These are phyloP conservation scores for Sporothrix sp. DNA, from an alignment of 2,329 filamentous ascomycete species.

Conservation along the genomic window DNA sequence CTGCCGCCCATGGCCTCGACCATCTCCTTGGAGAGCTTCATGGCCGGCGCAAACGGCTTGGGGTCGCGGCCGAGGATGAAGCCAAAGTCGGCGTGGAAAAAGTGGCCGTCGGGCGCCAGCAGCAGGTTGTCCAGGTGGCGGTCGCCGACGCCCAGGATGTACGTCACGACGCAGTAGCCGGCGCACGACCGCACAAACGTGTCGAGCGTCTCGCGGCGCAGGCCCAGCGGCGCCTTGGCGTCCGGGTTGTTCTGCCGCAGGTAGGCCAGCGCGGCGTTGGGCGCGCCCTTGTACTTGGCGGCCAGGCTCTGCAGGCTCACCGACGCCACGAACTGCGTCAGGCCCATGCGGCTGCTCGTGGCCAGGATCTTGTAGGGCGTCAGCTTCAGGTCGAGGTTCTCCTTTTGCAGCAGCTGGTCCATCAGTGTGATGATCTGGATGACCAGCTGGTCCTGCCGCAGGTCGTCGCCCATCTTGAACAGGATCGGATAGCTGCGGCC, in stretches of 20 bases:
- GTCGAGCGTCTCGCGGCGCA: constrained; percentile 87
- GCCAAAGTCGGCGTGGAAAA: constrained; percentile 97
- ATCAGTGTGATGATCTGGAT: constrained; percentile 96
- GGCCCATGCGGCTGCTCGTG: constrained; percentile 78
- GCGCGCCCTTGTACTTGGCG: constrained; percentile 60
- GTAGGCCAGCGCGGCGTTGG: constrained; percentile 66
- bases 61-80: constrained; percentile 96
- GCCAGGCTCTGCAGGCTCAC: constrained; percentile 75
- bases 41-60: constrained; percentile 91
- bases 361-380: constrained; percentile 95
- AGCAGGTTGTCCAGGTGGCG: constrained; percentile 93
- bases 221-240: constrained; percentile 65
- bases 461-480: constrained; percentile 94
- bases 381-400: constrained; percentile 90
- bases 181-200: constrained; percentile 94
- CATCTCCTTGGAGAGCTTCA: constrained; percentile 98
- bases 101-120: constrained; percentile 79
- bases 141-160: constrained; percentile 91
- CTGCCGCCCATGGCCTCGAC: constrained; percentile 94
- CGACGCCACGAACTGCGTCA: constrained; percentile 87
- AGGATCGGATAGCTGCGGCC: constrained; percentile 80
- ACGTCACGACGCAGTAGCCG: constrained; percentile 97
- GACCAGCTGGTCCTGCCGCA: constrained; percentile 93
- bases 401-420: constrained; percentile 90
- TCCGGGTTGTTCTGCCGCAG: constrained; percentile 86